Base-by-base conservation (phyloP, 805 yeast species). In the Candida railenensis region DNA sequence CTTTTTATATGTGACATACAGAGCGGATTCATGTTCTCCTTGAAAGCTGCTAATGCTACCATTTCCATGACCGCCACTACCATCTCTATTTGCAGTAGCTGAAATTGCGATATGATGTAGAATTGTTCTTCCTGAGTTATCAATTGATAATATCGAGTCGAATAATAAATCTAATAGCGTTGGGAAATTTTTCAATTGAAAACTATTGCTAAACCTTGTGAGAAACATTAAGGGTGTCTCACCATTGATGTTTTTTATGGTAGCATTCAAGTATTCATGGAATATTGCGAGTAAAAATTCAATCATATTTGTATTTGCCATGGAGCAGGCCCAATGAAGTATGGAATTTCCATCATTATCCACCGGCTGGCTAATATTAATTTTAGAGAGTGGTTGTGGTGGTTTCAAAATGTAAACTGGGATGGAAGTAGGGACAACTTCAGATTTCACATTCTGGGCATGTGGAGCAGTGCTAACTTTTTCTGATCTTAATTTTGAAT, bases 281-380 rank as follows among this genome's bases (percentile, higher is more conserved):
- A 94, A 85, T 14, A 89, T 73, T 34, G 83, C 63, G 18, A 85
- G 54, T 22, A 87, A 59, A 22, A 81, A 68, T 51, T 81, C 80
- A 2, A 89, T 92, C 43, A 91, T 73, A 2, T 81, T 70, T 1
- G 84, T 66, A 48, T 89, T 81, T 0, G 96, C 98, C 62, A 94
- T 76, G 0, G 97, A 88, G 14, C 97, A 83, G 3, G 97, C 95
- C 95, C 98, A 88, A 65, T 94, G 99, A 47, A 94, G 74, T 0
- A 96, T 89, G 0, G 96, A 86, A 60, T 94, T 94, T 0, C 98
- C 97, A 48, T 85, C 81, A 55, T 88, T 95, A 65, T 95, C 99
- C 39, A 95, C 87, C 1, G 97, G 84, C 30, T 89, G 88, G 58
- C 89, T 94, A 43, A 91, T 73, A 48, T 81, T 78, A 33, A 88